Conservation (phyloP, 768 basidiomycete species). For the Suillus subalutaceus region DNA sequence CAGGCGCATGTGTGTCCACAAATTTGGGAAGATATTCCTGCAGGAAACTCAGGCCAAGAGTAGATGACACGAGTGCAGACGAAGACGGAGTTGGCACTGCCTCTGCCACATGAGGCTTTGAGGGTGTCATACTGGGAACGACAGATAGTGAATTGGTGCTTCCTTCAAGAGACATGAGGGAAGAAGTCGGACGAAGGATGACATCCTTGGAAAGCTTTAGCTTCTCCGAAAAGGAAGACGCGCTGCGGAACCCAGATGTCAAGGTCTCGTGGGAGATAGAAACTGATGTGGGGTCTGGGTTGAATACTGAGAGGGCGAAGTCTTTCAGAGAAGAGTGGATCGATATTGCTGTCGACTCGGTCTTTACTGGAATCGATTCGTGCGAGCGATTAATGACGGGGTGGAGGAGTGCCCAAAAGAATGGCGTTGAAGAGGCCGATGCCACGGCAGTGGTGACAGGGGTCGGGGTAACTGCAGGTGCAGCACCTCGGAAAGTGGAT, state of each 20-base stretch:
- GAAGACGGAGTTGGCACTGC: slow-evolving; percentile 19
- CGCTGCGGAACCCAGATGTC: slow-evolving; percentile 22
- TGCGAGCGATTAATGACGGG: slow-evolving; percentile 44
- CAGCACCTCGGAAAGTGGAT: slow-evolving; percentile 21
- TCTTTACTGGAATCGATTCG: slow-evolving; percentile 31
- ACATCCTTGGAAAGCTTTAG: slow-evolving; percentile 37
- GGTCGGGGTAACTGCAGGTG: slow-evolving; percentile 23
- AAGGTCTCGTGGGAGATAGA: slow-evolving; percentile 28
- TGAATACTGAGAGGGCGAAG: slow-evolving; percentile 53
- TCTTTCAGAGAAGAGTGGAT: slow-evolving; percentile 49
- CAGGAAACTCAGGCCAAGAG: slow-evolving; percentile 40
- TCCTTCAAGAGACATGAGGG: slow-evolving; percentile 24
- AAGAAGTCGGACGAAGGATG: slow-evolving; percentile 37
- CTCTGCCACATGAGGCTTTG: slow-evolving; percentile 5
- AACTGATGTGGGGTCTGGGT: slow-evolving; percentile 44
- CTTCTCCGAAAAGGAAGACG: slow-evolving; percentile 29
- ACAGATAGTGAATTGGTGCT: slow-evolving; percentile 35
- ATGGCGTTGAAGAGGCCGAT: slow-evolving; percentile 26
- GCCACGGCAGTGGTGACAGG: slow-evolving; percentile 16
- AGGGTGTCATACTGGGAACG: slow-evolving; percentile 22
- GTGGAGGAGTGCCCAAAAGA: slow-evolving; percentile 46
- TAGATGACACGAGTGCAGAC: slow-evolving; percentile 20
- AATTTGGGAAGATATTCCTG: slow-evolving; percentile 51
- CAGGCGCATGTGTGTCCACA: slow-evolving; percentile 50
- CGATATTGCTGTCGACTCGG: slow-evolving; percentile 31